Base-by-base conservation (phyloP, 768 basidiomycete genomes). In the Tylopilus plumbeoviolaceoides region DNA sequence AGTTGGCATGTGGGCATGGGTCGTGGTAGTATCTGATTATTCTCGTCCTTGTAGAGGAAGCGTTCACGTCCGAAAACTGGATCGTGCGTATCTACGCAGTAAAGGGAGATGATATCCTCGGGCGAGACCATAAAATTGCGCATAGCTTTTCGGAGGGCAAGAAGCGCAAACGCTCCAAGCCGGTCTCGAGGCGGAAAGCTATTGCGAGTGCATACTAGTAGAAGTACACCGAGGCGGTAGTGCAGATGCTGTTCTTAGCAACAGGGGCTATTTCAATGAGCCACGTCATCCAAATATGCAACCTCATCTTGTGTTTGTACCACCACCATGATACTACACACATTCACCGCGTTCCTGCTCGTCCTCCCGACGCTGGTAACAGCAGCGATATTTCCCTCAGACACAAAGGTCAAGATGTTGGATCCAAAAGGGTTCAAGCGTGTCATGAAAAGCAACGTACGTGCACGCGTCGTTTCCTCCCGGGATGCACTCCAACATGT, bases 41-140 rank as follows among this genome's bases (percentile, higher is more conserved):
- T 31, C 15, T 9, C 2, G 2, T 36, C 12, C 25, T 35, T 1
- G 10, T 56, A 91, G 92, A 99, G 57, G 97, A 99, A 71, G 97
- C 95, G 8, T 99, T 95, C 76, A 99, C 97, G 2, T 91, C 93
- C 7, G 97, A 99, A 75, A 99, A 99, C 72, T 99, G 97, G 97
- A 95, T 99, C 59, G 95, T 93, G 53, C 88, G 97, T 35, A 95
- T 99, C 64, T 99, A 91, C 65, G 78, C 91, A 64, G 97, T 98
- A 41, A 94, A 91, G 73, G 93, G 92, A 64, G 93, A 97, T 47
- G 97, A 98, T 69, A 70, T 82, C 15, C 78, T 99, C 2, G 95
- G 94, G 27, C 83, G 97, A 54, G 92, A 98, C 61, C 81, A 87
- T 48, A 93, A 91, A 77, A 84, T 75, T 49, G 95, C 91, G 4